These are phyloP conservation scores for Cladosporium sp. DNA, from an alignment of 2,329 filamentous ascomycete species.

Conservation along the genomic window DNA sequence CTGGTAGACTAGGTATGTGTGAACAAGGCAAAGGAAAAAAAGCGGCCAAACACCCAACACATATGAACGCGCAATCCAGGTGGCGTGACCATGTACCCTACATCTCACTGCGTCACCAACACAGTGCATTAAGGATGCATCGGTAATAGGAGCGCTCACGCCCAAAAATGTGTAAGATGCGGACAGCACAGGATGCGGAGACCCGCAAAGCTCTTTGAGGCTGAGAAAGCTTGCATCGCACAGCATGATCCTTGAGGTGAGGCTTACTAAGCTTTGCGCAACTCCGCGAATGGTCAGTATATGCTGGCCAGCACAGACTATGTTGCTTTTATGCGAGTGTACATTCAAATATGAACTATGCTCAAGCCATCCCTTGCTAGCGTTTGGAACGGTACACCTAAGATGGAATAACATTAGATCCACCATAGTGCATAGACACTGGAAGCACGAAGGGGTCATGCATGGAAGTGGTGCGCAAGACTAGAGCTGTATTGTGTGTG, in stretches of 20 bases:
- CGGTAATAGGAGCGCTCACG: not conserved
- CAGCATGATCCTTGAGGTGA: not conserved
- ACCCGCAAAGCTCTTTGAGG: constrained; percentile 1
- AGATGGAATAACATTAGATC: no score
- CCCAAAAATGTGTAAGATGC: not conserved
- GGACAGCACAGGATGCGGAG: not conserved
- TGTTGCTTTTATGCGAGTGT: no score
- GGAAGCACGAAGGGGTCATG: no score
- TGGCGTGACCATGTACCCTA: constrained; percentile 3
- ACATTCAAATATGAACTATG: no score
- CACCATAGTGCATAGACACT: no score
- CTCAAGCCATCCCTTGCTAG: not conserved
- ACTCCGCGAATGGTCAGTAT: no score
- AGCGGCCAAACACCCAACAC: not conserved
- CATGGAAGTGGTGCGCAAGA: not conserved
- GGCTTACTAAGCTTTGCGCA: no score
- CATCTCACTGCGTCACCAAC: constrained; percentile 6
- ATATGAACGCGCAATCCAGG: constrained; percentile 8
- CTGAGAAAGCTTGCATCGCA: constrained; percentile 10
- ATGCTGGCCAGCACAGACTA: no score
- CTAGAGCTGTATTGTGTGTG: not conserved
- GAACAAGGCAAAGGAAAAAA: not conserved
- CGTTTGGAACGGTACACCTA: no score
- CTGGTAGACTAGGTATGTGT: not conserved
- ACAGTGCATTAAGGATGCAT: not conserved